phyloP scores from a whole-genome alignment of 2,329 filamentous ascomycete genomes.

The Alternaria dauci region DNA sequence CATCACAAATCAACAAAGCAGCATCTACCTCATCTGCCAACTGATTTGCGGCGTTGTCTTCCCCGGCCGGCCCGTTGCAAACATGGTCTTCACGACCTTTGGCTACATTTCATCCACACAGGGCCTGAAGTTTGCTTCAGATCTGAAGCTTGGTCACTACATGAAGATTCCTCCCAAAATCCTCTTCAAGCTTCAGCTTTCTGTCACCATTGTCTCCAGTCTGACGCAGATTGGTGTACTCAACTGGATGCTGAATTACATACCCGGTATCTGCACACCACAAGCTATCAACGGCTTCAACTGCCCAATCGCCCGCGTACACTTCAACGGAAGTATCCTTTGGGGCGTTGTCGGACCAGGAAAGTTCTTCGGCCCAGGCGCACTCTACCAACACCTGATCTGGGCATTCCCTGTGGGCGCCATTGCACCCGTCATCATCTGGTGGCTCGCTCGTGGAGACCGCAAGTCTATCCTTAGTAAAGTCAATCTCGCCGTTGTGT shows the following conservation, averaged over 20 bases:
- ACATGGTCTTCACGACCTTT: conserved; percentile 94
- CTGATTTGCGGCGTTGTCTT: conserved; percentile 83
- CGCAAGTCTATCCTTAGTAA: conserved; percentile 72
- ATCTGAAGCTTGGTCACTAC: conserved; percentile 87
- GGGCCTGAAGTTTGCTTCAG: conserved; percentile 86
- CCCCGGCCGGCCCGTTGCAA: conserved; percentile 84
- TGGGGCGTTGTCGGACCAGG: conserved; percentile 87
- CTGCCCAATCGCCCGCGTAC: conserved; percentile 84
- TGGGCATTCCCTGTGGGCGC: conserved; percentile 85
- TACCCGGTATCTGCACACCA: conserved; percentile 78
- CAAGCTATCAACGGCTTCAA: conserved; percentile 87
- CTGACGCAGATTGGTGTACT: conserved; percentile 83
- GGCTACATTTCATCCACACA: conserved; percentile 89
- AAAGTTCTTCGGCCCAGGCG: conserved; percentile 80
- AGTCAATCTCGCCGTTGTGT: conserved; percentile 83
- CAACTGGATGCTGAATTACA: conserved; percentile 88
- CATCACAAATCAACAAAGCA: conserved; percentile 88
- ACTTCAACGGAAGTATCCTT: conserved; percentile 89
- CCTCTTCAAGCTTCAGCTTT: conserved; percentile 79
- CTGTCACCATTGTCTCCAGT: conserved; percentile 77
- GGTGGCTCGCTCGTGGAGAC: conserved; percentile 69
- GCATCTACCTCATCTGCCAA: conserved; percentile 86
- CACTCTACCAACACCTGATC: conserved; percentile 77
- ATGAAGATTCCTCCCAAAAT: conserved; percentile 87
- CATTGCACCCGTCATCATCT: conserved; percentile 76